Evolutionary conservation across 1,284 basidiomycete species (phyloP), one percentile per base, ranked within the genome.

Genomic region (Coniferiporia sulphurascens): DNA sequence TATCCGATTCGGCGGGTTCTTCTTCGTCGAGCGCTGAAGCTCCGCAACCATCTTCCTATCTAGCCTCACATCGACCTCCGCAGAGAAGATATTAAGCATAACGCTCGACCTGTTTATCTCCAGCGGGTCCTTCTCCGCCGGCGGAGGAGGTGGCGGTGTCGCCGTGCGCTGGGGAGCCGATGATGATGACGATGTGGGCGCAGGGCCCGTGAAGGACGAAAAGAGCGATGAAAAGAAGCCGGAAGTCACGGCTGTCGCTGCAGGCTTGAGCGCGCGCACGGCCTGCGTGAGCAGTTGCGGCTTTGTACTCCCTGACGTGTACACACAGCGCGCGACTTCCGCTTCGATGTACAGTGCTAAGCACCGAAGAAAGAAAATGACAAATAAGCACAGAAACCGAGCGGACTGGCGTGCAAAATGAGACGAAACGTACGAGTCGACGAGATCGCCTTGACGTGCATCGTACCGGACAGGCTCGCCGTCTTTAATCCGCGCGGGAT

Each of bases 11-110:
- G 97, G 97, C 0, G 94, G 90, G 46, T 91, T 87, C 78, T 99
- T 99, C 81, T 98, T 98, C 0, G 95, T 99, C 8, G 93, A 93
- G 53, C 96, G 81, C 66, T 93, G 83, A 36, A 99, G 79, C 71
- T 98, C 96, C 1, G 79, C 71, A 0, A 82, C 80, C 63, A 95
- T 83, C 62, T 90, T 87, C 62, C 83, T 78, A 62, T 89, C 85
- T 2, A 95, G 75, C 17, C 78, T 80, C 19, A 97, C 90, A 59
- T 82, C 80, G 44, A 96, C 81, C 50, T 91, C 85, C 0, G 91
- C 94, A 22, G 90, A 86, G 67, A 91, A 95, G 35, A 96, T 85
- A 1, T 90, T 85, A 41, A 98, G 76, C 15, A 86, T 81, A 19
- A 98, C 87, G 56, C 78, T 84, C 0, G 87, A 84, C 36, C 82